phyloP scores from a whole-genome alignment of 2,329 filamentous ascomycete genomes.

The Phialophora macrospora region DNA sequence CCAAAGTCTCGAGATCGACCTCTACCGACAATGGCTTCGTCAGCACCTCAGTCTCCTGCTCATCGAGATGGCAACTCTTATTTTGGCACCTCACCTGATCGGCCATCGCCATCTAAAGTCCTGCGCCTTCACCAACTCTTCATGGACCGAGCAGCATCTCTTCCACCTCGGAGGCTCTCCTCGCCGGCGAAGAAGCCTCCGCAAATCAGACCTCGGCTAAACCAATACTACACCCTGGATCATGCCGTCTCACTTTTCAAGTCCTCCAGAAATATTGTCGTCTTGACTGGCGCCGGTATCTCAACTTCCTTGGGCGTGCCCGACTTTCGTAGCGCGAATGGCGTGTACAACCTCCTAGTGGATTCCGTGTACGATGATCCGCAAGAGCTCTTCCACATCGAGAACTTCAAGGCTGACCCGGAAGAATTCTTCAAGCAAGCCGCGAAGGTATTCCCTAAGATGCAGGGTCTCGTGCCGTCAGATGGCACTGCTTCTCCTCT shows the following conservation, averaged over 20 bases:
- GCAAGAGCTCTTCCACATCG: slow-evolving; percentile 93
- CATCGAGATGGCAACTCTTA: slow-evolving; percentile 23
- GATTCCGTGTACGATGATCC: slow-evolving; percentile 80
- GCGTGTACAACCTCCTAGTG: slow-evolving; percentile 57
- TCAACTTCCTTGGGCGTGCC: slow-evolving; percentile 96
- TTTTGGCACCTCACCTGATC: slow-evolving; percentile 22
- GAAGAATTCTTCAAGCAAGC: slow-evolving; percentile 73
- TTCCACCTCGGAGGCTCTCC: slow-evolving; percentile 29
- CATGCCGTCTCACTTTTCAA: slow-evolving; percentile 81
- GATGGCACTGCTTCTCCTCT: slow-evolving; percentile 11
- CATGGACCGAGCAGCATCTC: slow-evolving; percentile 28
- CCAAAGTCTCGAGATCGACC: not conserved
- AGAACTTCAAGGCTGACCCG: slow-evolving; percentile 83
- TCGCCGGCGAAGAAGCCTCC: slow-evolving; percentile 27
- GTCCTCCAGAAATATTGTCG: slow-evolving; percentile 80
- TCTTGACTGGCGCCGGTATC: slow-evolving; percentile 94
- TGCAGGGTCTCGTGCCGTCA: slow-evolving; percentile 32
- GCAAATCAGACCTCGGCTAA: slow-evolving; percentile 33
- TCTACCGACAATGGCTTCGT: slow-evolving; percentile 27
- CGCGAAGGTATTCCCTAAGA: slow-evolving; percentile 79
- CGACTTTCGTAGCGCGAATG: slow-evolving; percentile 93
- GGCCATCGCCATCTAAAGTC: slow-evolving; percentile 29
- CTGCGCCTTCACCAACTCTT: slow-evolving; percentile 26
- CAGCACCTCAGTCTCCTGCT: slow-evolving; percentile 30
- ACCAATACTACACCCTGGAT: slow-evolving; percentile 79